Conservation (phyloP, 139 green algal genomes). For the Medakamo hakoo region DNA sequence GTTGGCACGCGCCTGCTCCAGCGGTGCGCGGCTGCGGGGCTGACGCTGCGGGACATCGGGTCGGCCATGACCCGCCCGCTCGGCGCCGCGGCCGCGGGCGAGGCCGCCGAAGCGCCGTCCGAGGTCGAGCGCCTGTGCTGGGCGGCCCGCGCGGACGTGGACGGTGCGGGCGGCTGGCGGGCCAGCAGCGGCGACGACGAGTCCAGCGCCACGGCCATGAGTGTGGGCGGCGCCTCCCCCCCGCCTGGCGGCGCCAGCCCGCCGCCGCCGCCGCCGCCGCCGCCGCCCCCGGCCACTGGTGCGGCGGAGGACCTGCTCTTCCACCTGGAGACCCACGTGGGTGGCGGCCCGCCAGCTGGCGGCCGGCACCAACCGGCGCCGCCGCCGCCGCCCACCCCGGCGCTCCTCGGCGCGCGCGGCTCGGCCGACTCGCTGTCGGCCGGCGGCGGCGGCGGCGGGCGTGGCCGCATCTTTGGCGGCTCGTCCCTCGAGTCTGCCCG, state of each 20-base stretch:
- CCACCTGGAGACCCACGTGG: no score
- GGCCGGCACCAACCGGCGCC: neutral
- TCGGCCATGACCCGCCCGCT: slow-evolving; percentile 61
- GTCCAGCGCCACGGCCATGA: neutral
- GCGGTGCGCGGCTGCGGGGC: slow-evolving; percentile 42
- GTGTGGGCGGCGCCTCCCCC: neutral
- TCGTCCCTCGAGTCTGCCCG: no score
- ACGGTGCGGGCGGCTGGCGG: neutral
- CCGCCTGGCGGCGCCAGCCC: no score
- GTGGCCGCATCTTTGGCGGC: no score
- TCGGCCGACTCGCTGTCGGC: no score
- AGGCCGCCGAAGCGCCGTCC: slow-evolving; percentile 59
- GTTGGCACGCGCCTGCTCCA: slow-evolving; percentile 77
- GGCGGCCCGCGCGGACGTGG: slow-evolving; percentile 17
- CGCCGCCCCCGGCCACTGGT: neutral
- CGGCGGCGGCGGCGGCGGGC: no score
- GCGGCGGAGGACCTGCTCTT: neutral
- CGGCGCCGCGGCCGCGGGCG: slow-evolving; percentile 40
- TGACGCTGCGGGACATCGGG: slow-evolving; percentile 82
- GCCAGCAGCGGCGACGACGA: neutral
- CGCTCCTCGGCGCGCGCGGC: no score
- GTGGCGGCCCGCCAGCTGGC: no score
- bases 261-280: no score
- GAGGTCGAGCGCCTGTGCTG: slow-evolving; percentile 67
- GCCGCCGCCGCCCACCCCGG: no score